Conservation (phyloP, 768 basidiomycete species). For the Leucosporidium yakuticum region DNA sequence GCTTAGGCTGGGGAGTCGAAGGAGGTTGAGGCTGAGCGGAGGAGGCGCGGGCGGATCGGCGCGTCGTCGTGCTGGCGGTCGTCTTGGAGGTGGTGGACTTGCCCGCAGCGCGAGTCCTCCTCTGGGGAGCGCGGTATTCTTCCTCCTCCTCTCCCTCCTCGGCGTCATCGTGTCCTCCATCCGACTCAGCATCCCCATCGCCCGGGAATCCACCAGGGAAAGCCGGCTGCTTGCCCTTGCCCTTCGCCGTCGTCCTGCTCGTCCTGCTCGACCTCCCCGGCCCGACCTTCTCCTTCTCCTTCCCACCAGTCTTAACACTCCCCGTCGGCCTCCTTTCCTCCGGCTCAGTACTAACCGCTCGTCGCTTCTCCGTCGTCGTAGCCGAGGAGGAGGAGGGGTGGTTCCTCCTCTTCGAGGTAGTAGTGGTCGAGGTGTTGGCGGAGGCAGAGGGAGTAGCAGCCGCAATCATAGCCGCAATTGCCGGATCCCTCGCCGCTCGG, state of each 20-base stretch:
- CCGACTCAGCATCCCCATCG: not conserved
- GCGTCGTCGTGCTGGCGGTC: no score
- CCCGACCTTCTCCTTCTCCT: no score
- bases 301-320: no score
- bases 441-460: not conserved
- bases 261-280: no score
- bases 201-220: slow-evolving; percentile 3
- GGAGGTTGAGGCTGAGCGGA: no score
- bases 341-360: not conserved
- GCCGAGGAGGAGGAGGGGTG: not conserved
- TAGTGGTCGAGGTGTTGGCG: not conserved
- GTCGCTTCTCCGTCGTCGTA: not conserved
- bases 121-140: no score
- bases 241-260: no score
- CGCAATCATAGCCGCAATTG: slow-evolving; percentile 6
- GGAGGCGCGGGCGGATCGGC: no score
- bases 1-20: no score
- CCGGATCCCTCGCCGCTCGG: slow-evolving; percentile 5
- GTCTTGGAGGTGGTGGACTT: no score
- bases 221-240: not conserved
- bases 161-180: no score
- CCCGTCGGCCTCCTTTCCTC: not conserved
- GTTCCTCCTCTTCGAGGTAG: not conserved
- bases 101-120: no score
- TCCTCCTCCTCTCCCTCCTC: not conserved